Conservation (phyloP, 108 stramenopile species). For the Fistulifera pelliculosa region DNA sequence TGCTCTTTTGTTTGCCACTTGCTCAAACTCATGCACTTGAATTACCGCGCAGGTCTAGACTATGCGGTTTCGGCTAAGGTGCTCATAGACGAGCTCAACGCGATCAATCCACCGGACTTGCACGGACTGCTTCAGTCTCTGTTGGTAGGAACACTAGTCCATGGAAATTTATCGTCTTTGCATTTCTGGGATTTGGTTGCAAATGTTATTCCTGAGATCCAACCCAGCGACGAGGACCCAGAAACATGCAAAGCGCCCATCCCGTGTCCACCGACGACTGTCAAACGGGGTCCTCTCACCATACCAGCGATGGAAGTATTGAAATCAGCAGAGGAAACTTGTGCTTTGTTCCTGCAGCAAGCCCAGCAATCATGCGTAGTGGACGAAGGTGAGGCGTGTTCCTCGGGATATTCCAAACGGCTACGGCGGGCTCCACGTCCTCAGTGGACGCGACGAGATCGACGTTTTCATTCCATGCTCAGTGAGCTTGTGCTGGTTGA, state of each 20-base stretch:
- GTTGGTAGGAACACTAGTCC: constrained; percentile 34
- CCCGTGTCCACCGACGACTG: constrained; percentile 48
- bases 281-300: constrained; percentile 5
- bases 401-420: constrained; percentile 46
- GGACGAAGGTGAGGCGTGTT: background rate
- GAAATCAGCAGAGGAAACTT: constrained; percentile 3
- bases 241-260: constrained; percentile 27
- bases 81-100: constrained; percentile 10
- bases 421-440: constrained; percentile 39
- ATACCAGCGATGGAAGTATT: constrained; percentile 10
- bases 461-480: constrained; percentile 33
- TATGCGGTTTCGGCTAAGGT: constrained; percentile 33
- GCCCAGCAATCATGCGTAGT: constrained; percentile 1
- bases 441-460: constrained; percentile 22
- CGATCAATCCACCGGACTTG: background rate
- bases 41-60: background rate
- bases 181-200: constrained; percentile 44
- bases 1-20: too few relatives aligned
- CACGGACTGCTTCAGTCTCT: constrained; percentile 10
- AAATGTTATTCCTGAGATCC: constrained; percentile 16
- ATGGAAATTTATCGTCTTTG: constrained; percentile 36
- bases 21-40: too few relatives aligned
- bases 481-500: constrained; percentile 8
- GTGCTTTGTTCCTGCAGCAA: background rate
- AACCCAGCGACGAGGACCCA: constrained; percentile 5